Percentiles rank a stretch among this genome's conserved stretches.
Conservation (phyloP, 2,329 filamentous ascomycete species). For the Gaeumannomyces tritici region DNA sequence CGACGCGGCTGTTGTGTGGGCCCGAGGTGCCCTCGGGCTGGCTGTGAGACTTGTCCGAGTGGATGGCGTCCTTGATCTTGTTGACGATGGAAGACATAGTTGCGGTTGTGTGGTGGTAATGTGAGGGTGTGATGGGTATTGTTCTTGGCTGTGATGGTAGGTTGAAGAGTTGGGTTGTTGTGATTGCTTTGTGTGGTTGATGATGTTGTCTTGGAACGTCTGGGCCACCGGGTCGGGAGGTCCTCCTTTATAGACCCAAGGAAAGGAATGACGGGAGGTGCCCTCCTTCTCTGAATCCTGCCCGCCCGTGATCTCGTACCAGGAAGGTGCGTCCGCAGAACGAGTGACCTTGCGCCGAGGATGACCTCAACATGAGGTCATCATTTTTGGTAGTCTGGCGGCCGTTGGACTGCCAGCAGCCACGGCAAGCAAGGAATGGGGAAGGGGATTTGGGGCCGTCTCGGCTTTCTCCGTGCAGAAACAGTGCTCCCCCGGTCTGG, state of each 20-base stretch:
- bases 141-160: constrained; percentile 1
- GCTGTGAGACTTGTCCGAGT: constrained; percentile 27
- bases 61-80: constrained; percentile 49
- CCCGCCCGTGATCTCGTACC: not conserved
- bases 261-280: not conserved
- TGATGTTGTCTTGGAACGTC: constrained; percentile 2
- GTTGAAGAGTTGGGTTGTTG: not conserved
- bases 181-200: constrained; percentile 6
- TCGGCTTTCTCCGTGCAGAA: no score
- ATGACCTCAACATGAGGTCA: not conserved
- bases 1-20: constrained; percentile 25
- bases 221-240: not conserved
- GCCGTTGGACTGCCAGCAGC: not conserved
- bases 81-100: constrained; percentile 49
- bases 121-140: constrained; percentile 5
- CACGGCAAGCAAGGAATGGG: not conserved
- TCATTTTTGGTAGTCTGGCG: not conserved
- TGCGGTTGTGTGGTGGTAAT: constrained; percentile 11
- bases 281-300: not conserved
- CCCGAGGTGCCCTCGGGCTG: constrained; percentile 20
- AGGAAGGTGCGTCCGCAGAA: not conserved
- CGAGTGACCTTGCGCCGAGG: not conserved
- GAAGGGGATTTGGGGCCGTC: not conserved
- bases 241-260: not conserved
- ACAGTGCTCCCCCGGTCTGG: not conserved